Evolutionary conservation across 2,329 filamentous ascomycete species (phyloP).

Genomic region (Helotiales sp.): DNA sequence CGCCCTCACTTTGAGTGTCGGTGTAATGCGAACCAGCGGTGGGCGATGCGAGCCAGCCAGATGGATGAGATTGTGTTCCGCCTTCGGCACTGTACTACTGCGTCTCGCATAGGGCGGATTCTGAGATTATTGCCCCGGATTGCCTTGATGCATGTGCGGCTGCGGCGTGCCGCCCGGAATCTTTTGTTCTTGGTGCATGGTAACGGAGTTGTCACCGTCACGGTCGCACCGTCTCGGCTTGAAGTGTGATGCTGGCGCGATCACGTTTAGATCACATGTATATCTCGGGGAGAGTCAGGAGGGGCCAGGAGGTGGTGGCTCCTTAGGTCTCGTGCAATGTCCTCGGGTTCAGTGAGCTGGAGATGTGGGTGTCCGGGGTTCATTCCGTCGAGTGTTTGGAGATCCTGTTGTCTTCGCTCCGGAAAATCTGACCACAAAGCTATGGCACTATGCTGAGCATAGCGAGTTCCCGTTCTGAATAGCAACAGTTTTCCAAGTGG

Average conservation of each 20-base stretch:
- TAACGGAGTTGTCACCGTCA: background rate
- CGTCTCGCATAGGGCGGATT: background rate
- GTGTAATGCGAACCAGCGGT: slow-evolving; percentile 11
- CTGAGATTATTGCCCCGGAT: slow-evolving; percentile 1
- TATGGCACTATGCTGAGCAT: too few relatives aligned
- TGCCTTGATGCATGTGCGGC: background rate
- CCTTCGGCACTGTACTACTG: background rate
- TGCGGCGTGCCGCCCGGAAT: slow-evolving; percentile 4
- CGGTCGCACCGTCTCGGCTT: background rate
- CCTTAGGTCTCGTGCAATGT: background rate
- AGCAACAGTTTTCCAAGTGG: too few relatives aligned
- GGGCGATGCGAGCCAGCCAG: background rate
- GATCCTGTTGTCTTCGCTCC: too few relatives aligned
- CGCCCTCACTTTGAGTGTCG: slow-evolving; percentile 6
- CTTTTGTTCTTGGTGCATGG: background rate
- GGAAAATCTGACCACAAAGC: too few relatives aligned
- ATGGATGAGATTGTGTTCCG: background rate
- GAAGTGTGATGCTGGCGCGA: background rate
- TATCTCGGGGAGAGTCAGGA: background rate
- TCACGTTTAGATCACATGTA: slow-evolving; percentile 8
- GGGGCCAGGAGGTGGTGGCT: background rate
- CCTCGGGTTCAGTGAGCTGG: background rate
- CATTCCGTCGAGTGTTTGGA: background rate
- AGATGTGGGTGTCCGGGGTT: background rate
- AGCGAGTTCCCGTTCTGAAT: too few relatives aligned